Percentiles rank a stretch among this genome's conserved stretches.
Evolutionary conservation across 73 alveolate genomes (phyloP).

Genomic region (Tetrahymena thermophila): DNA sequence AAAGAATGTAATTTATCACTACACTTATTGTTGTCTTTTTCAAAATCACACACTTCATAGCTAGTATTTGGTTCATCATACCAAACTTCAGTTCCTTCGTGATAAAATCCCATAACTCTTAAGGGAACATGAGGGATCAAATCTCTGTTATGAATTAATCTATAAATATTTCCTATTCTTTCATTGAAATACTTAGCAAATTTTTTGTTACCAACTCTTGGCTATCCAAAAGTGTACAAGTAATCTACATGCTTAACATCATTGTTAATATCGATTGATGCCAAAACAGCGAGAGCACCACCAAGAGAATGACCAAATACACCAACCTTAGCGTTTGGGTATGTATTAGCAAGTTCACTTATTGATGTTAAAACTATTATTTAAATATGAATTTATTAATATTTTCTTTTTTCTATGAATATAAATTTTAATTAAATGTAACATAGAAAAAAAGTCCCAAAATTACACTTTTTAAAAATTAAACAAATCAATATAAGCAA

Average conservation of each 20-base stretch:
- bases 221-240: constrained; percentile 31
- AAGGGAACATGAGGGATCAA: constrained; percentile 32
- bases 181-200: constrained; percentile 25
- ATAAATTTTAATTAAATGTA: background rate
- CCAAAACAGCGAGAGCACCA: constrained; percentile 44
- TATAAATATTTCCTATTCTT: constrained; percentile 6
- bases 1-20: background rate
- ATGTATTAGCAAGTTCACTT: constrained; percentile 1
- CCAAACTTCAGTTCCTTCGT: constrained; percentile 40
- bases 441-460: background rate
- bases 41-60: constrained; percentile 1
- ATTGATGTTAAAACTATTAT: background rate
- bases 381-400: background rate
- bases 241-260: constrained; percentile 17
- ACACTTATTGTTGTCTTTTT: background rate
- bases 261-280: constrained; percentile 5
- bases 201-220: constrained; percentile 22
- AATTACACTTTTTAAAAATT: background rate
- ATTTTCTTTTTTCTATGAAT: background rate
- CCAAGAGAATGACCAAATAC: constrained; percentile 45
- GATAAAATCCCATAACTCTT: background rate
- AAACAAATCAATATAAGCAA: too few species aligned
- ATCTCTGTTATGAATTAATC: constrained; percentile 33
- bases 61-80: background rate
- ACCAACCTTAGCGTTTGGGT: constrained; percentile 14